A percentile compares a stretch with the other conserved stretches of the same genome.
These are phyloP conservation scores for Lentinus brumalis DNA, from an alignment of 768 basidiomycete species.

Conservation along the genomic window DNA sequence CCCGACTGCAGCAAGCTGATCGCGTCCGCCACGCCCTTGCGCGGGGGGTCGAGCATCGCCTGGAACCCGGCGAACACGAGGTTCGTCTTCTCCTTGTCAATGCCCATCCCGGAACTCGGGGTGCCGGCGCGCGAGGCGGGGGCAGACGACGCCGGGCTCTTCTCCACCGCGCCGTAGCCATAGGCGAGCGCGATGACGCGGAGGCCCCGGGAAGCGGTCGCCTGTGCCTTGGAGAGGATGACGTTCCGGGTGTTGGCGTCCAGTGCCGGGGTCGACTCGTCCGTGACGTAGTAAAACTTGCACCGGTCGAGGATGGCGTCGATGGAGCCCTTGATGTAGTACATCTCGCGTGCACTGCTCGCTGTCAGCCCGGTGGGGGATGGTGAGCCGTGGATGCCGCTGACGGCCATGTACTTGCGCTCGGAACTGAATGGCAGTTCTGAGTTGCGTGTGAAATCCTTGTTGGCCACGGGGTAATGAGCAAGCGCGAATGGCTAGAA, in stretches of 20 bases:
- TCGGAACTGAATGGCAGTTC: slow-evolving; percentile 95
- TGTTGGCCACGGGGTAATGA: neutral
- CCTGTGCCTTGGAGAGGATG: slow-evolving; percentile 71
- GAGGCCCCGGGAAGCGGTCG: slow-evolving; percentile 73
- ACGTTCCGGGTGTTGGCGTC: slow-evolving; percentile 68
- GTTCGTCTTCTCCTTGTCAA: slow-evolving; percentile 43
- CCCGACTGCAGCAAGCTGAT: slow-evolving; percentile 79
- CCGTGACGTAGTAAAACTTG: slow-evolving; percentile 86
- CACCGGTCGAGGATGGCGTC: slow-evolving; percentile 86
- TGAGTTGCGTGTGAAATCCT: slow-evolving; percentile 66
- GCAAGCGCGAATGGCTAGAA: neutral
- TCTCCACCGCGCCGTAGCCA: slow-evolving; percentile 65
- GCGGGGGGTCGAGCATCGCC: slow-evolving; percentile 94
- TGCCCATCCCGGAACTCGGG: slow-evolving; percentile 22
- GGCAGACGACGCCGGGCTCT: slow-evolving; percentile 20
- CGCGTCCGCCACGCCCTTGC: slow-evolving; percentile 91
- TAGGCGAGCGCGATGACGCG: slow-evolving; percentile 93
- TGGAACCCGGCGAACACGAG: slow-evolving; percentile 92
- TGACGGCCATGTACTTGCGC: slow-evolving; percentile 90
- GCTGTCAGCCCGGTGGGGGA: slow-evolving; percentile 23
- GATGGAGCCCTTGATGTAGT: slow-evolving; percentile 91
- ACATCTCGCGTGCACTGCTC: slow-evolving; percentile 60
- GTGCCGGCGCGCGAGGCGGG: slow-evolving; percentile 27
- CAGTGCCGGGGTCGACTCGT: slow-evolving; percentile 83
- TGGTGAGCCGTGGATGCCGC: slow-evolving; percentile 61